Conservation (phyloP, 2,329 filamentous ascomycete genomes). For the Ophiocordyceps sinensis region DNA sequence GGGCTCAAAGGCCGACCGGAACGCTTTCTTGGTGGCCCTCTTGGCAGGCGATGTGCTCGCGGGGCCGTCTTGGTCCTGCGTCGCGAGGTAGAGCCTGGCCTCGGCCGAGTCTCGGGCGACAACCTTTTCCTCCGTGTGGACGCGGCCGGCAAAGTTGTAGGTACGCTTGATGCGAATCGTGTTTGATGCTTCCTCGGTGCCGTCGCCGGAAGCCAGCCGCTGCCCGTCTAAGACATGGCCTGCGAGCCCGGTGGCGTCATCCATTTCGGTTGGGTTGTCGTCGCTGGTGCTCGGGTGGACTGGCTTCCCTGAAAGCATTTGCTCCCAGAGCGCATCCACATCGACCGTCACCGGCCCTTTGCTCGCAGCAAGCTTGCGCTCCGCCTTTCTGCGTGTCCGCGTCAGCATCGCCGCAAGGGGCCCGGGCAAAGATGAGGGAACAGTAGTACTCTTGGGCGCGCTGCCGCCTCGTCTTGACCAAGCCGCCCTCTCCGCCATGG, state of each 20-base stretch:
- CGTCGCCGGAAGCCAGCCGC: background rate
- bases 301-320: constrained; percentile 38
- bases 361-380: constrained; percentile 35
- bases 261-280: background rate
- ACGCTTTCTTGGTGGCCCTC: constrained; percentile 37
- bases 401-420: constrained; percentile 3
- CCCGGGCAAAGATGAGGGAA: background rate
- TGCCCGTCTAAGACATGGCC: background rate
- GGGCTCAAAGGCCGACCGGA: constrained; percentile 50
- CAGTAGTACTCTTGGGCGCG: constrained; percentile 46
- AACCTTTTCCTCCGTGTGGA: constrained; percentile 57
- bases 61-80: constrained; percentile 20
- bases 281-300: background rate
- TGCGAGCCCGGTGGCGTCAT: background rate
- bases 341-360: constrained; percentile 52
- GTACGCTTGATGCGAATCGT: constrained; percentile 54
- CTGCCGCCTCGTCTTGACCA: constrained; percentile 61
- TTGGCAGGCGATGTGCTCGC: constrained; percentile 19
- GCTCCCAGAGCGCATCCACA: constrained; percentile 55
- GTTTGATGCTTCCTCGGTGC: constrained; percentile 13
- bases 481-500: constrained; percentile 42
- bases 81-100: constrained; percentile 47
- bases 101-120: constrained; percentile 52
- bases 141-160: constrained; percentile 61
- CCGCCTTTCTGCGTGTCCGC: constrained; percentile 31